A percentile compares a stretch with the other conserved stretches of the same genome.
Conservation (phyloP, 1,139 yeast species). For the Eremothecium cymbalariae region DNA sequence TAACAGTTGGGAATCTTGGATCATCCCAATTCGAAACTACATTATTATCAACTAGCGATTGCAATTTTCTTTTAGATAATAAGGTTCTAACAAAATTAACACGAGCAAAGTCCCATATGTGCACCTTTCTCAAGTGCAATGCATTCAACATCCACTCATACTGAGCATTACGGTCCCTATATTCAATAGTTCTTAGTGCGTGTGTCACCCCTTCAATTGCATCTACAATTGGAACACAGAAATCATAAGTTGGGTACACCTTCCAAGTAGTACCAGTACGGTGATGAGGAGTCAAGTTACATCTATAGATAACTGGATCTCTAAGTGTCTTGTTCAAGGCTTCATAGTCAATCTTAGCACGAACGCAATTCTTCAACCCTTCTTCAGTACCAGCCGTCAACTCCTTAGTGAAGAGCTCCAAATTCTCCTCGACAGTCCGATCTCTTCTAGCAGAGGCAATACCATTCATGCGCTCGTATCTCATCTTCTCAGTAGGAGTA, state of each 20-base stretch:
- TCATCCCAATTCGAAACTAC: constrained; percentile 93
- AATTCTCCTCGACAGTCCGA: constrained; percentile 82
- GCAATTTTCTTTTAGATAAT: constrained; percentile 91
- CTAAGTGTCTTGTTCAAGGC: constrained; percentile 89
- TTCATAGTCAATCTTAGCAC: constrained; percentile 90
- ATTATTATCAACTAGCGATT: constrained; percentile 92
- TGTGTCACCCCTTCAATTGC: constrained; percentile 94
- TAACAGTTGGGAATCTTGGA: constrained; percentile 97
- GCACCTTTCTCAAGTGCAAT: constrained; percentile 76
- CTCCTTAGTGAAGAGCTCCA: constrained; percentile 73
- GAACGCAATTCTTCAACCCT: constrained; percentile 80
- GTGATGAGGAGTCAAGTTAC: constrained; percentile 93
- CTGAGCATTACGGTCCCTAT: constrained; percentile 96
- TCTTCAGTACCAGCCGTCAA: constrained; percentile 90
- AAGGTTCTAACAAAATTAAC: constrained; percentile 92
- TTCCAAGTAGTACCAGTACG: constrained; percentile 91
- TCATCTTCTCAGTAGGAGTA: constrained; percentile 86
- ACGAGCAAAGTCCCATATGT: constrained; percentile 96
- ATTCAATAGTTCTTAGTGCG: constrained; percentile 93
- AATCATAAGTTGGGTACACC: constrained; percentile 94
- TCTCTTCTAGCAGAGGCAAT: constrained; percentile 85
- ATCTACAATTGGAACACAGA: constrained; percentile 96
- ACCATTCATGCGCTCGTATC: constrained; percentile 98
- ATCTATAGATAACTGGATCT: constrained; percentile 95
- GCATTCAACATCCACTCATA: constrained; percentile 91